Evolutionary conservation across 139 green algal species (phyloP).

Genomic region (Chlamydomonas sp.): DNA sequence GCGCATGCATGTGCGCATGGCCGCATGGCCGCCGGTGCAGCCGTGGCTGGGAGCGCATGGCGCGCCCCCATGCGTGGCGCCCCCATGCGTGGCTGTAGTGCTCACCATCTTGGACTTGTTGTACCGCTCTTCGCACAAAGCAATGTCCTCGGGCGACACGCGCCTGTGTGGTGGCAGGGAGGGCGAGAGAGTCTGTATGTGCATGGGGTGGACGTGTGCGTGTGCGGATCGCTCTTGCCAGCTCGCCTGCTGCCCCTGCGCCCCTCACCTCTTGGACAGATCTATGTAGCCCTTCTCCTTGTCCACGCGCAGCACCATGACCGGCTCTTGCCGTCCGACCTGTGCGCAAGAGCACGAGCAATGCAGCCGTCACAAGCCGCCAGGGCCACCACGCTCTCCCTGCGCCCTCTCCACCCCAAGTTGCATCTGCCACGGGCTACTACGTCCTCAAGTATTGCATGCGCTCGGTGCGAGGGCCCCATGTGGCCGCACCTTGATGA

Average conservation of each 20-base stretch:
- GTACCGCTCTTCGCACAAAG: slow-evolving; percentile 84
- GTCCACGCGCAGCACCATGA: slow-evolving; percentile 99
- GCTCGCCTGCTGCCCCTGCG: background rate
- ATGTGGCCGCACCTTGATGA: slow-evolving; percentile 83
- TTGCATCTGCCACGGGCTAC: too few relatives aligned
- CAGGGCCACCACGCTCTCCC: background rate
- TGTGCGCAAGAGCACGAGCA: slow-evolving; percentile 23
- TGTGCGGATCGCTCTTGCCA: background rate
- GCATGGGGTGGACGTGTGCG: background rate
- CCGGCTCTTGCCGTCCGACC: slow-evolving; percentile 92
- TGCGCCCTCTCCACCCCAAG: too few relatives aligned
- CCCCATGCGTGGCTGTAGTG: too few relatives aligned
- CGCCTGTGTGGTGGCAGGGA: slow-evolving; percentile 37
- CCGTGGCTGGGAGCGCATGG: too few relatives aligned
- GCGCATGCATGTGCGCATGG: too few relatives aligned
- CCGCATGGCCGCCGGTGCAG: too few relatives aligned
- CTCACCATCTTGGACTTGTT: slow-evolving; percentile 93
- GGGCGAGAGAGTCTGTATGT: background rate
- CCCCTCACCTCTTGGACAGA: slow-evolving; percentile 82
- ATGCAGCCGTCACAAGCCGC: background rate
- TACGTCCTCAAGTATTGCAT: too few relatives aligned
- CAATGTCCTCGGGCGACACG: slow-evolving; percentile 90
- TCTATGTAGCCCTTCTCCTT: slow-evolving; percentile 99
- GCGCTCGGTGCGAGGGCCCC: background rate
- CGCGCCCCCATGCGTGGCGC: too few relatives aligned